Percentiles rank a stretch among this genome's conserved stretches.
Evolutionary conservation across 202 grass and related monocot species (phyloP).

Genomic region (Thinopyrum obtusiflorum): DNA sequence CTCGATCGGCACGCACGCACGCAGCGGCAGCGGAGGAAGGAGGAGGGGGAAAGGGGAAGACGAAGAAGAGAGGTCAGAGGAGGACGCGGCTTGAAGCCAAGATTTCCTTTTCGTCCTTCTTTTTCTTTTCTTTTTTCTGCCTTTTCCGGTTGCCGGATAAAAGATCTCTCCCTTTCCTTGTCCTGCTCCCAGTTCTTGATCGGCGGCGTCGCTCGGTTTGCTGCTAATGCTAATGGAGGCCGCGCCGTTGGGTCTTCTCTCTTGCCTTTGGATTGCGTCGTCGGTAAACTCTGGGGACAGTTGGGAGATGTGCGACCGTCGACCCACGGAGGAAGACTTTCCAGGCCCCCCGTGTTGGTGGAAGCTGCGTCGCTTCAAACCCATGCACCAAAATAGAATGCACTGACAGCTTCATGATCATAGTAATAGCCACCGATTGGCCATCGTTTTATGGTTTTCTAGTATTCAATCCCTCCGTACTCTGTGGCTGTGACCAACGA

Average conservation of each 20-base stretch:
- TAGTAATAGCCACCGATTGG: no score
- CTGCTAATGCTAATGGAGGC: not conserved
- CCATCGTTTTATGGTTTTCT: no score
- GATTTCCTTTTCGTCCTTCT: constrained; percentile 5
- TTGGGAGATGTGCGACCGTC: not conserved
- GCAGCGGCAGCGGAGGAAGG: not conserved
- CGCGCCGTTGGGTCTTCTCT: not conserved
- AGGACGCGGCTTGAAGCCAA: constrained; percentile 21
- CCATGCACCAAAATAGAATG: not conserved
- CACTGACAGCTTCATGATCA: no score
- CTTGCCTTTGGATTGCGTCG: not conserved
- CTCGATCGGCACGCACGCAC: not conserved
- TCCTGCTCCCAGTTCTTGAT: not conserved
- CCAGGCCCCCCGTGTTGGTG: not conserved
- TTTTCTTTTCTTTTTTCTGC: not conserved
- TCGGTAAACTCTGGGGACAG: not conserved
- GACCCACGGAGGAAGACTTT: not conserved
- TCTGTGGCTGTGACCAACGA: no score
- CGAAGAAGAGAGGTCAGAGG: not conserved
- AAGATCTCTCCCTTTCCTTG: not conserved
- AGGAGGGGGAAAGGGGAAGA: not conserved
- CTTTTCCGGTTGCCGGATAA: not conserved
- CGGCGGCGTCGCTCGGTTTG: constrained; percentile 15
- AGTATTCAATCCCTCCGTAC: no score
- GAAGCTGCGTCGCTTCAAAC: not conserved